Evolutionary conservation across 2,329 filamentous ascomycete species (phyloP).

Genomic region (Penicillium sp.): DNA sequence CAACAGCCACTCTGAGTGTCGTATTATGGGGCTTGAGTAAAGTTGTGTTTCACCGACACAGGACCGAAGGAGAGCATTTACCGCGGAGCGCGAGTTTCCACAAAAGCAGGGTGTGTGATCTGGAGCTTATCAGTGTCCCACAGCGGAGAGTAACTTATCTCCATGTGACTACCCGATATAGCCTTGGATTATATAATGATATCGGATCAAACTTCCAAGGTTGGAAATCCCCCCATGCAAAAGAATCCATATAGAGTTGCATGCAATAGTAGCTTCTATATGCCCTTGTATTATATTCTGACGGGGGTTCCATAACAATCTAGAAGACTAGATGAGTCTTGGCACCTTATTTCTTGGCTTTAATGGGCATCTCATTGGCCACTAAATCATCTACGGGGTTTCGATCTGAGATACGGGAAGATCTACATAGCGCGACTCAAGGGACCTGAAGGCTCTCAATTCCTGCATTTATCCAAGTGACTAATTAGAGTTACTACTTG

Average conservation of each 20-base stretch:
- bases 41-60: conserved; percentile 1
- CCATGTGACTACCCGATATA: conserved; percentile 2
- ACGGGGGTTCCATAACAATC: neutral
- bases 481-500: neutral
- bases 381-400: conserved; percentile 1
- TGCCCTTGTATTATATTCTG: neutral
- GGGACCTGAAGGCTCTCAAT: neutral
- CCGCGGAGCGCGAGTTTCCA: neutral
- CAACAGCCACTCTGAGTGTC: neutral
- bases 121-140: conserved; percentile 12
- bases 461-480: neutral
- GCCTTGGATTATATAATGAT: conserved; percentile 1
- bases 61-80: neutral
- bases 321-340: conserved; percentile 2
- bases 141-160: conserved; percentile 12
- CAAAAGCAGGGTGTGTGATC: conserved; percentile 4
- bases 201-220: neutral
- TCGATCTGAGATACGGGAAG: conserved; percentile 7
- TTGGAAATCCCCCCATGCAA: neutral
- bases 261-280: neutral
- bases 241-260: neutral
- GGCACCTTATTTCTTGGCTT: neutral
- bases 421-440: conserved; percentile 5
- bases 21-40: neutral
- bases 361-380: conserved; percentile 2